phyloP scores from a whole-genome alignment of 169 alveolate genomes.

The Cyclospora cayetanensis region DNA sequence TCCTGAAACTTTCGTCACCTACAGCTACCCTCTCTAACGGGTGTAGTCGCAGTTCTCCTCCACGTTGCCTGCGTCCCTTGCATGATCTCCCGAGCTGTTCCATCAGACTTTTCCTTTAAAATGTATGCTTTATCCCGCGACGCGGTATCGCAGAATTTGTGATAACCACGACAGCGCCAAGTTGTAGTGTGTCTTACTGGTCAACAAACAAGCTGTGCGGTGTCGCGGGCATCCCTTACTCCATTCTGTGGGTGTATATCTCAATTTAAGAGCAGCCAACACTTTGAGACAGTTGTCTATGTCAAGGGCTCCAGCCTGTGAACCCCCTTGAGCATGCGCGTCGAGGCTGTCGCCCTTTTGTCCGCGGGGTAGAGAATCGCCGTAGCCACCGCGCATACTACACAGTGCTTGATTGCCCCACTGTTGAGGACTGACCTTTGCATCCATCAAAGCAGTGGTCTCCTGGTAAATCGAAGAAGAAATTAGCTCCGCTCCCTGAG shows the following conservation, averaged over 20 bases:
- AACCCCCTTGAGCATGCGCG: background rate
- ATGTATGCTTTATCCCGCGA: too few species aligned
- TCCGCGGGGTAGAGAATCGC: background rate
- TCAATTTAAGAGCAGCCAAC: background rate
- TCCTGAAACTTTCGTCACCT: too few species aligned
- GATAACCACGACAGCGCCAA: slow-evolving; percentile 28
- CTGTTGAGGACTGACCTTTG: background rate
- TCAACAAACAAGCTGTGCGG: background rate
- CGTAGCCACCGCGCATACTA: background rate
- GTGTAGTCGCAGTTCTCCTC: too few species aligned
- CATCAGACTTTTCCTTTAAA: too few species aligned
- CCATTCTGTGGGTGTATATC: background rate
- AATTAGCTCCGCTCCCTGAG: background rate
- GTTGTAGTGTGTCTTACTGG: background rate
- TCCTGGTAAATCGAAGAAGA: background rate
- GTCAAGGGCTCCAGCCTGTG: background rate
- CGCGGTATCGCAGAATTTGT: background rate
- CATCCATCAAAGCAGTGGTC: background rate
- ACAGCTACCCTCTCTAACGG: too few species aligned
- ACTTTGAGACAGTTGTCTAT: background rate
- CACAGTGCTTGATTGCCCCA: background rate
- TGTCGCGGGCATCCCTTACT: too few species aligned
- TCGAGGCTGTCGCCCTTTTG: background rate
- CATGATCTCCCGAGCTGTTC: too few species aligned
- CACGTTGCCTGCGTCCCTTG: too few species aligned